A percentile compares a stretch with the other conserved stretches of the same genome.
phyloP scores from a whole-genome alignment of 2,329 filamentous ascomycete genomes.

The Fusarium paranaense region DNA sequence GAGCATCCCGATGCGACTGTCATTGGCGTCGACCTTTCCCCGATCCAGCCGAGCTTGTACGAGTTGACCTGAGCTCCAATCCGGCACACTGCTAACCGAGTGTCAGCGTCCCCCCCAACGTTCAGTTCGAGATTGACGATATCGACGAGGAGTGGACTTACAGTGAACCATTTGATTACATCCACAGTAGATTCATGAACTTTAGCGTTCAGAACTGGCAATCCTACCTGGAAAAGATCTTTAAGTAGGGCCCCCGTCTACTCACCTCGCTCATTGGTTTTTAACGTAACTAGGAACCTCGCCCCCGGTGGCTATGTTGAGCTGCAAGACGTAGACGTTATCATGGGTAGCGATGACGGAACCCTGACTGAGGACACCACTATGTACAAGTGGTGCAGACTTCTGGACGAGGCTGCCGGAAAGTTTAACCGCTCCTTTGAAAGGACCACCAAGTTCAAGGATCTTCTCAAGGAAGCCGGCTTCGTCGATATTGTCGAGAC shows the following conservation, averaged over 20 bases:
- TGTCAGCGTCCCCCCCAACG: not conserved
- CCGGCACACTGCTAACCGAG: not conserved
- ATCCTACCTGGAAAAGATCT: not conserved
- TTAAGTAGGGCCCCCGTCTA: not conserved
- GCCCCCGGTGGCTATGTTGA: slow-evolving; percentile 32
- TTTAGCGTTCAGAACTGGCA: slow-evolving; percentile 2
- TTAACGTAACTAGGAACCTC: slow-evolving; percentile 11
- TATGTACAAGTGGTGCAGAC: slow-evolving; percentile 39
- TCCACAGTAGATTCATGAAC: slow-evolving; percentile 13
- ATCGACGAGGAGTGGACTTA: slow-evolving; percentile 1
- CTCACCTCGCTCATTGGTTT: not conserved
- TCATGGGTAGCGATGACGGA: slow-evolving; percentile 27
- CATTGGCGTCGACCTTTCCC: slow-evolving; percentile 2
- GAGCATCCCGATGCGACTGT: slow-evolving; percentile 1
- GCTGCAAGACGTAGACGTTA: slow-evolving; percentile 34
- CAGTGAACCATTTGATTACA: not conserved
- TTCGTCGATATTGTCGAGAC: slow-evolving; percentile 62
- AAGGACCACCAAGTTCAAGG: slow-evolving; percentile 35
- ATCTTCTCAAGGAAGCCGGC: slow-evolving; percentile 58
- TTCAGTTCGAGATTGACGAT: slow-evolving; percentile 1
- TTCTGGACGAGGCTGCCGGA: slow-evolving; percentile 44
- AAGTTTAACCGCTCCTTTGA: slow-evolving; percentile 45
- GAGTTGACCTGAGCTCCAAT: not conserved
- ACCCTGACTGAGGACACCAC: slow-evolving; percentile 31
- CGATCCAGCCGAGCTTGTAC: slow-evolving; percentile 6